Evolutionary conservation across 352 stramenopile species (phyloP), one percentile per base, ranked within the genome.

Genomic region (Phytophthora meadii): DNA sequence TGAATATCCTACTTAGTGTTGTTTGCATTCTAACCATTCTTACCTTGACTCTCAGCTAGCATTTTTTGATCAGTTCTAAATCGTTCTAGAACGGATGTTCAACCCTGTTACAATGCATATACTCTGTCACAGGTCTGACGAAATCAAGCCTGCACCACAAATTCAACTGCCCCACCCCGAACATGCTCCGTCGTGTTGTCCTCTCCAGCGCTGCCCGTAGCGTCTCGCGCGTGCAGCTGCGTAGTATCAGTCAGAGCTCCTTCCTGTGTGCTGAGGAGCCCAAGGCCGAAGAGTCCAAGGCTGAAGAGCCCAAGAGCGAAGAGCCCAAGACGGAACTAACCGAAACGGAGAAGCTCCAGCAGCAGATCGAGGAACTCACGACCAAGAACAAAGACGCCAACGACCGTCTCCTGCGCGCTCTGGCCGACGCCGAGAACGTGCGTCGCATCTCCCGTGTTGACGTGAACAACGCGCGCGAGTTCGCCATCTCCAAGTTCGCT

Each of bases 401-500:
- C 70, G 89, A 97, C 77, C 77, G 85, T 30, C 62, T 95, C 24
- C 57, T 99, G 61, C 91, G 96, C 54, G 90, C 92, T 56, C 84
- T 98, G 47, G 98, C 98, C 1, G 98, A 99, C 77, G 96, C 98
- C 63, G 97, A 99, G 80, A 99, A 99, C 77, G 97, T 98, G 64
- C 93, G 97, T 41, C 81, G 90, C 37, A 98, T 98, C 76, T 97
- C 96, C 58, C 73, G 86, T 59, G 70, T 93, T 7, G 98, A 99
- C 76, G 93, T 99, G 34, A 84, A 93, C 56, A 94, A 96, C 40
- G 97, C 94, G 41, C 84, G 87, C 32, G 88, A 97, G 50, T 99
- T 98, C 79, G 94, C 97, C 59, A 98, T 99, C 61, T 89, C 88
- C 54, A 98, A 96, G 62, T 99, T 99, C 75, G 95, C 97, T 61